phyloP scores from a whole-genome alignment of 768 basidiomycete genomes.

The Lanmaoa pseudosensibilis region DNA sequence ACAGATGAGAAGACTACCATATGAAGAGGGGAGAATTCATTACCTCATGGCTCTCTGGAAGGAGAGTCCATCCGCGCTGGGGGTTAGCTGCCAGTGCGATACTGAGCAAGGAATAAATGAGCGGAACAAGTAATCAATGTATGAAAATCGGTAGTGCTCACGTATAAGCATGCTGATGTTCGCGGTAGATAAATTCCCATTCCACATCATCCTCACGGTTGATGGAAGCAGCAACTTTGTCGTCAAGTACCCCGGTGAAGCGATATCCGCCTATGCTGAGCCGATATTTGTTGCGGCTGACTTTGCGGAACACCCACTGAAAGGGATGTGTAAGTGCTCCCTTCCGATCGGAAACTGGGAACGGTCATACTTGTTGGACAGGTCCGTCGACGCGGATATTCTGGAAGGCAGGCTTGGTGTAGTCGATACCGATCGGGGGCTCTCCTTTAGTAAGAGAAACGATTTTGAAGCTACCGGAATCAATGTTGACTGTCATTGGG shows the following conservation, averaged over 20 bases:
- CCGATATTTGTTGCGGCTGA: background rate
- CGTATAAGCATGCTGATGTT: background rate
- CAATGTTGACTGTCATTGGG: background rate
- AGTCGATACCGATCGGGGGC: background rate
- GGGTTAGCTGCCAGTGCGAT: background rate
- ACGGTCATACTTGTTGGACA: background rate
- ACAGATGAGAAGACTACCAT: background rate
- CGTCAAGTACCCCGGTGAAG: background rate
- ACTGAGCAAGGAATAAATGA: background rate
- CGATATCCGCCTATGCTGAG: background rate
- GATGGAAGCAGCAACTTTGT: background rate
- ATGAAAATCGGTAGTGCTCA: background rate
- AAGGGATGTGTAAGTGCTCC: background rate
- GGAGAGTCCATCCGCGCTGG: background rate
- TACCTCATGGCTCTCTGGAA: background rate
- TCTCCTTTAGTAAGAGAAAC: background rate
- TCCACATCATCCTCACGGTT: background rate
- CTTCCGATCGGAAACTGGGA: background rate
- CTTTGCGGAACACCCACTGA: background rate
- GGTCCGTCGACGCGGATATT: background rate
- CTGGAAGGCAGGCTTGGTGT: background rate
- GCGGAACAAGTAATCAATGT: background rate
- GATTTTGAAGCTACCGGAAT: background rate
- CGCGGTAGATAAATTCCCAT: background rate
- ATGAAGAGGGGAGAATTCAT: background rate